Evolutionary conservation across 108 stramenopile species (phyloP).

Genomic region (Schizochytrium sp.): DNA sequence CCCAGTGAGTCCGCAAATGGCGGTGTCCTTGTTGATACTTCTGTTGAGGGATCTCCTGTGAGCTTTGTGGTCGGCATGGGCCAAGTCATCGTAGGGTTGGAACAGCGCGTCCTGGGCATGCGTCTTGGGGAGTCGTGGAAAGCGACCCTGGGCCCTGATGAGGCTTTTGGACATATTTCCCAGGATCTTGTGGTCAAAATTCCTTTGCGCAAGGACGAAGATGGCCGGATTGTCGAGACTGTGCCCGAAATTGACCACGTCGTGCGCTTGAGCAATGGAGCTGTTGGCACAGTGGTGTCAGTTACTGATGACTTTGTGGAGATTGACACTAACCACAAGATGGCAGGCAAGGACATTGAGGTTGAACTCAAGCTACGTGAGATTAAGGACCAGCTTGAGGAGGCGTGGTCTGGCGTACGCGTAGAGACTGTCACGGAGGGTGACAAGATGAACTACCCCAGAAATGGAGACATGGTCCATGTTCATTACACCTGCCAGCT

Average conservation of each 20-base stretch:
- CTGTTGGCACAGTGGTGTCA: constrained; percentile 14
- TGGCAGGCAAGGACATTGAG: constrained; percentile 37
- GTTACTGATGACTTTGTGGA: neutral
- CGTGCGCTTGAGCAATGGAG: constrained; percentile 45
- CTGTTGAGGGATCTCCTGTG: constrained; percentile 6
- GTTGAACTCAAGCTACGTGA: neutral
- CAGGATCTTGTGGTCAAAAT: constrained; percentile 32
- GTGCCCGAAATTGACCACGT: constrained; percentile 38
- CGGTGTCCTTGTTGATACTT: constrained; percentile 9
- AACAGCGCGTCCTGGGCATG: constrained; percentile 37
- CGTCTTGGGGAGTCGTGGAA: neutral
- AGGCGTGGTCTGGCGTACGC: constrained; percentile 51
- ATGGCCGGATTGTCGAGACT: neutral
- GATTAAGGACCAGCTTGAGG: constrained; percentile 7
- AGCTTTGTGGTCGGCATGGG: constrained; percentile 35
- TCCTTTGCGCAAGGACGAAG: constrained; percentile 14
- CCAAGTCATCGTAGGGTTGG: constrained; percentile 18
- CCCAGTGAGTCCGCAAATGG: neutral
- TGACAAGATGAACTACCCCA: constrained; percentile 66
- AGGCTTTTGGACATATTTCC: constrained; percentile 24
- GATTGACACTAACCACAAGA: constrained; percentile 56
- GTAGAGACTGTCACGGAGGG: constrained; percentile 65
- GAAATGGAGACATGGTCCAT: constrained; percentile 37
- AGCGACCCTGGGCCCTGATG: constrained; percentile 21
- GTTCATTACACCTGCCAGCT: constrained; percentile 72